Evolutionary conservation across 2,329 filamentous ascomycete species (phyloP).

Genomic region (Cyphellophora europaea): DNA sequence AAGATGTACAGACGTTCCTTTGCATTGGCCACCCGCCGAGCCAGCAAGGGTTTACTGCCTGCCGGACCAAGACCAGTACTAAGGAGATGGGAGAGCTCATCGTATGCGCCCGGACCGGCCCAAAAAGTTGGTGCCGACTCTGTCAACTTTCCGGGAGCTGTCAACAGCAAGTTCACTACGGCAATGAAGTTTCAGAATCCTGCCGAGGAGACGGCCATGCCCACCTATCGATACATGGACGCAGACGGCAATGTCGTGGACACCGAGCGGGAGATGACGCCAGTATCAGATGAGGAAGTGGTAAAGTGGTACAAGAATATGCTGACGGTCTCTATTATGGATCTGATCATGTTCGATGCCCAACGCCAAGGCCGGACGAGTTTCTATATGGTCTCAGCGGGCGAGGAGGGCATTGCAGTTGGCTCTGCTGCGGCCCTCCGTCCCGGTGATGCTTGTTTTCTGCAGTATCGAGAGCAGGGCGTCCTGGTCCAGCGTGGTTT

Average conservation of each 20-base stretch:
- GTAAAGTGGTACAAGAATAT: conserved; percentile 55
- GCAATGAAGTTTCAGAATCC: conserved; percentile 69
- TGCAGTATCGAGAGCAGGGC: conserved; percentile 88
- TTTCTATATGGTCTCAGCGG: conserved; percentile 95
- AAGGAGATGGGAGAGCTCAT: too few relatives aligned
- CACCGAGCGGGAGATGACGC: conserved; percentile 52
- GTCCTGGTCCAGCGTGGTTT: conserved; percentile 87
- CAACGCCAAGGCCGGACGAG: conserved; percentile 87
- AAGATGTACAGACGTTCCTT: too few relatives aligned
- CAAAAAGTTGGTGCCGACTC: conserved; percentile 42
- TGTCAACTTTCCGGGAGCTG: conserved; percentile 76
- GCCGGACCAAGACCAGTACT: too few relatives aligned
- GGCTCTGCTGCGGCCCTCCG: conserved; percentile 76
- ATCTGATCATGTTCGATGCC: conserved; percentile 95
- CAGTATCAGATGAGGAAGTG: conserved; percentile 56
- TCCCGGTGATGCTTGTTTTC: conserved; percentile 83
- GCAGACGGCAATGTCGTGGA: conserved; percentile 81
- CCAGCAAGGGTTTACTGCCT: too few relatives aligned
- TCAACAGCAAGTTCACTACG: conserved; percentile 87
- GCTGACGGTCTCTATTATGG: conserved; percentile 74
- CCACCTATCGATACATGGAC: conserved; percentile 86
- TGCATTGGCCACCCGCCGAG: too few relatives aligned
- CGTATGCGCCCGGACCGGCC: conserved; percentile 8
- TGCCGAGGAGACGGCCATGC: conserved; percentile 62
- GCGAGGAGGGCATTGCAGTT: conserved; percentile 88